phyloP scores from a whole-genome alignment of 306 rosid genomes.

The Betula pendula region DNA sequence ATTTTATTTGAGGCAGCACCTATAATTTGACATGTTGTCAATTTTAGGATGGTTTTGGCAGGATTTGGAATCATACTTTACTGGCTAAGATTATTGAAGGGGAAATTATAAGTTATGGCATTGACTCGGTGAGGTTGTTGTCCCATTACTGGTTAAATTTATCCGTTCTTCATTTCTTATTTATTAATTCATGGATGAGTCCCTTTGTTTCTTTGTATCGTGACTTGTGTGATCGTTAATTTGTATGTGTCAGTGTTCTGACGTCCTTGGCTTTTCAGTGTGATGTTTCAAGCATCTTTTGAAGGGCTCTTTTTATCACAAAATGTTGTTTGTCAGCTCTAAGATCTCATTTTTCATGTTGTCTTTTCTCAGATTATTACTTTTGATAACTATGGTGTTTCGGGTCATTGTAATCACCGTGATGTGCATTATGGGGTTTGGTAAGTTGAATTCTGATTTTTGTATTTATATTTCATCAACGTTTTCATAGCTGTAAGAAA shows the following conservation, averaged over 20 bases:
- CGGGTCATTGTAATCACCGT: conserved; percentile 90
- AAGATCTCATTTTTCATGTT: conserved; percentile 15
- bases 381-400: conserved; percentile 77
- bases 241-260: conserved; percentile 1
- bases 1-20: conserved; percentile 13
- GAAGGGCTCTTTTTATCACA: neutral
- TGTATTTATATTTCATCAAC: neutral
- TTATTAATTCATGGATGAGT: neutral
- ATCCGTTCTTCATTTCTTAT: neutral
- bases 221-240: conserved; percentile 10
- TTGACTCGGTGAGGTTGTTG: conserved; percentile 59
- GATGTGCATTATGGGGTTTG: conserved; percentile 74
- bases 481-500: neutral
- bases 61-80: conserved; percentile 67
- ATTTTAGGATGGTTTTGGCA: conserved; percentile 87
- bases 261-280: neutral
- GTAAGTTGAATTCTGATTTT: conserved; percentile 44
- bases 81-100: conserved; percentile 57
- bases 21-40: conserved; percentile 25
- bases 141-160: conserved; percentile 2
- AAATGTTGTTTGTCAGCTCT: conserved; percentile 2
- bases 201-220: neutral
- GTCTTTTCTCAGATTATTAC: conserved; percentile 66
- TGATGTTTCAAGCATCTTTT: conserved; percentile 26
- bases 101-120: conserved; percentile 45